Base-by-base conservation (phyloP, 2,329 filamentous ascomycete species). In the Neopestalotiopsis sp. region DNA sequence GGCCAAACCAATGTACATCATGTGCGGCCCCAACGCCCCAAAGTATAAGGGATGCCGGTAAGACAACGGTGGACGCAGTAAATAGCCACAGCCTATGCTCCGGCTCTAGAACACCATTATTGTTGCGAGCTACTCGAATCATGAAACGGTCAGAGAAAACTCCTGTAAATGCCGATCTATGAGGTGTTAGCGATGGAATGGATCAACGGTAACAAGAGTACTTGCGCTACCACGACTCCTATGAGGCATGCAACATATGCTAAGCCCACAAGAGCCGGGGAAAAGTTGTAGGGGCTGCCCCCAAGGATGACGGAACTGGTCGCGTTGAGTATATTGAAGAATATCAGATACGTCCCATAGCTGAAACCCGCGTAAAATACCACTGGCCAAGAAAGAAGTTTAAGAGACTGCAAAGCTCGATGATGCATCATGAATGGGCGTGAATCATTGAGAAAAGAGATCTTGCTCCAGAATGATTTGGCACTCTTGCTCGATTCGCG, bases 281-380 rank as follows among this genome's bases (percentile, higher is more conserved):
- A 71, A 63, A 83, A 83, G 71, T 79, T 78, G 69, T 83, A 83
- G 0, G 81, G 81, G 0, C 75, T 68, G 0, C 76, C 77, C 1
- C 79, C 78, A 0, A 83, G 74, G 7, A 83, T 79, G 32, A 82
- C 80, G 34, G 77, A 85, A 24, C 77, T 80, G 1, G 78, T 86
- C 69, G 81, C 82, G 58, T 82, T 83, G n/a, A 83, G 76, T 3
- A 83, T 80, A 69, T 82, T 83, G 74, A 83, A 83, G 75, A 79
- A 83, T 49, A 82, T 77, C 3, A 84, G 76, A 34, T 82, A 81
- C 0, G 80, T 80, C 2, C 82, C 81, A 67, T 83, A 84, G 9
- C 79, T 79, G 65, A 84, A 83, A 10, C 82, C 82, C 17, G 75
- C 74, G 67, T 81, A 84, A 61, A 83, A 81, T 20, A 84, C 78